These are phyloP conservation scores for Fusarium lyarnte DNA, from an alignment of 2,329 filamentous ascomycete genomes.

Conservation along the genomic window DNA sequence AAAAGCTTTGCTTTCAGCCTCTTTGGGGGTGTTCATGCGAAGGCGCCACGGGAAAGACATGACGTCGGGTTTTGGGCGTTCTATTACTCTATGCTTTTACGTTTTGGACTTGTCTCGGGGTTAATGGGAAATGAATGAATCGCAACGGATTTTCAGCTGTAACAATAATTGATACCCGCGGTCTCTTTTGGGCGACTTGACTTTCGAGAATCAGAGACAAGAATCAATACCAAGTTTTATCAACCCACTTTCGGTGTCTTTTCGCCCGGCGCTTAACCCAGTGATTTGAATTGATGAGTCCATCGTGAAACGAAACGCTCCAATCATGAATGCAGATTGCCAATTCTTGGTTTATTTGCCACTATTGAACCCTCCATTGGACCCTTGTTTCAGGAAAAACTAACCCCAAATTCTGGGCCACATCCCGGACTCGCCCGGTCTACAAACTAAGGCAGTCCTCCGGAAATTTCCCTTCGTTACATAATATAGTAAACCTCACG, in stretches of 20 bases:
- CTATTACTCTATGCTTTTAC: conserved; percentile 8
- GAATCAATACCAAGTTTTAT: conserved; percentile 9
- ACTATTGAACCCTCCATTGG: conserved; percentile 6
- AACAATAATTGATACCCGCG: conserved; percentile 35
- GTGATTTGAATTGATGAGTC: neutral
- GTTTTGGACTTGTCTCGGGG: conserved; percentile 18
- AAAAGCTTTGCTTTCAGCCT: neutral
- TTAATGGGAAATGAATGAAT: conserved; percentile 9
- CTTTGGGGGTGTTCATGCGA: conserved; percentile 1
- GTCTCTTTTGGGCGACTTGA: conserved; percentile 16
- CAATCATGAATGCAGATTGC: conserved; percentile 8
- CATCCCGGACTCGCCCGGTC: conserved; percentile 28
- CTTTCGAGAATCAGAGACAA: conserved; percentile 10
- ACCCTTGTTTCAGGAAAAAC: conserved; percentile 19
- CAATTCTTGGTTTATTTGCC: neutral
- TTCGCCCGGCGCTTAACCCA: neutral
- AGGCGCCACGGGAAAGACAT: conserved; percentile 21
- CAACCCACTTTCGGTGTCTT: conserved; percentile 13
- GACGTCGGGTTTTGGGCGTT: conserved; percentile 17
- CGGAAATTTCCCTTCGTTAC: conserved; percentile 40
- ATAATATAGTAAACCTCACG: conserved; percentile 16
- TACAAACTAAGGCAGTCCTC: neutral
- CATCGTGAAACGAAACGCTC: conserved; percentile 9
- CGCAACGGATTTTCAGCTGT: conserved; percentile 17
- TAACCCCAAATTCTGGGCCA: neutral